Base-by-base conservation (phyloP, 345 rosid genomes). In the Geranium rotundifolium region DNA sequence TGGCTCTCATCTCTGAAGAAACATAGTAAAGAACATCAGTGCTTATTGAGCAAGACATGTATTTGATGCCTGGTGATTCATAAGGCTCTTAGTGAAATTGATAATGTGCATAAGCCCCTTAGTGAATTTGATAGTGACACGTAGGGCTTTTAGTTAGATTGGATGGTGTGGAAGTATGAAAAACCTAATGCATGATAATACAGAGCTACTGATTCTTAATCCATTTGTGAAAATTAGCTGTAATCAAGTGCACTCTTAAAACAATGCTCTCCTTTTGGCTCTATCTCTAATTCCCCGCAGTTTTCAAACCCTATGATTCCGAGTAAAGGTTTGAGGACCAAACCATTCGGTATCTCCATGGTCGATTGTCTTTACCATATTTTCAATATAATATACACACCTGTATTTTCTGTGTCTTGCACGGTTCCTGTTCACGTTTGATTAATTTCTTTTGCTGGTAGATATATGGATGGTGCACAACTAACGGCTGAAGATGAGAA, bases 391-490 rank as follows among this genome's bases (percentile, higher is more conserved):
- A 59, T 27, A 19, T 54, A 5, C 30, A 5, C 4, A 39, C 18
- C 29, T 10, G 37, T 46, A 29, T 20, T 19, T 10, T 54, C 64
- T 19, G 57, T 55, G 27, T 10, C 19, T 7, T 12, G 23, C 29
- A 4, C 7, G 39, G 37, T 59, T 34, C 19, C 63, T 62, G 17
- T 17, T 20, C 29, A 0, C 18, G 29, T 72, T 56, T 60, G 19
- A 52, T 57, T 63, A 9, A 19, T 41, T 69, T 70, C 34, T 69
- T 65, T 58, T 23, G 27, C 61, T 70, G 59, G 19, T 64, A 91
- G 95, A 79, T 88, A 88, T 68, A 63, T 70, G 76, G 90, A 91
- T 71, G 96, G 96, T 61, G 84, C 77, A 71, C 80, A 67, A 37
- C 77, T 88, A 66, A 76, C 82, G 19, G 75, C 49, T 67, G 90